Evolutionary conservation across 306 rosid genomes (phyloP).

Genomic region (Aeschynomene evenia): DNA sequence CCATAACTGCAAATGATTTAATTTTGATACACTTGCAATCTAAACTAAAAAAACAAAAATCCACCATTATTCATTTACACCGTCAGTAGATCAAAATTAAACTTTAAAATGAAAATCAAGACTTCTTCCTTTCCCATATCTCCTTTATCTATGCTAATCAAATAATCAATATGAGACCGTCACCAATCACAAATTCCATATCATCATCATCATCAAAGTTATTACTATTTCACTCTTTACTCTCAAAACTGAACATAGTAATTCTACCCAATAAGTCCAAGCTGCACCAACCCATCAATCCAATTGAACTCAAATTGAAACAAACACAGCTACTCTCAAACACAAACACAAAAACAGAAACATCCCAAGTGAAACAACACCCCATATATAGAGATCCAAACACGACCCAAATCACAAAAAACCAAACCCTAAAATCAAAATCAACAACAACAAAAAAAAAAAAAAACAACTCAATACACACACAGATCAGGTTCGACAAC

Average conservation of each 20-base stretch:
- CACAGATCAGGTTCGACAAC: neutral
- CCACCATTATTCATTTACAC: no score
- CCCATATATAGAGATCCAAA: constrained; percentile 10
- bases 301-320: constrained; percentile 7
- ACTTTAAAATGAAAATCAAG: no score
- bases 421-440: constrained; percentile 2
- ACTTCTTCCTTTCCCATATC: neutral
- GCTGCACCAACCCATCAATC: constrained; percentile 8
- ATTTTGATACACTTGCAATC: no score
- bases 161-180: neutral
- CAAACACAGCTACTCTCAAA: neutral
- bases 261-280: constrained; percentile 2
- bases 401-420: neutral
- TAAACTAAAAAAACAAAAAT: no score
- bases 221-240: neutral
- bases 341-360: neutral
- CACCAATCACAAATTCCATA: neutral
- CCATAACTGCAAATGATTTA: no score
- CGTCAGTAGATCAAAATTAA: no score
- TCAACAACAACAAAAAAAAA: neutral
- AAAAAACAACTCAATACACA: neutral
- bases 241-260: neutral
- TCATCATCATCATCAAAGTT: neutral
- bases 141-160: neutral
- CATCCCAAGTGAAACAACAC: constrained; percentile 6